These are phyloP conservation scores for Fusarium armeniacum DNA, from an alignment of 2,329 filamentous ascomycete genomes.

Conservation along the genomic window DNA sequence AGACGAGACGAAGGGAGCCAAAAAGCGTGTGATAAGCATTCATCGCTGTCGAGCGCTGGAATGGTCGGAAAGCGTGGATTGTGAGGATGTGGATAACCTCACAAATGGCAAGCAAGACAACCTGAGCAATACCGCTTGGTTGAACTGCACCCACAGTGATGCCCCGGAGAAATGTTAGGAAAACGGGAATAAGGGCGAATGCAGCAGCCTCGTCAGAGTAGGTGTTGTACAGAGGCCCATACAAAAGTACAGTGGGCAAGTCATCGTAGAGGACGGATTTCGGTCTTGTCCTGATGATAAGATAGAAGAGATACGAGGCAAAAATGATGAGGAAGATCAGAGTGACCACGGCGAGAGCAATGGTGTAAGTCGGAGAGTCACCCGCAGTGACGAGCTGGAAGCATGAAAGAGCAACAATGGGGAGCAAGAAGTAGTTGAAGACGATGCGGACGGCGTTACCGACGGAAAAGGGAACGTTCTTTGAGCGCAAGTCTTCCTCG, in stretches of 20 bases:
- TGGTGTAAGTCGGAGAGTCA: slow-evolving; percentile 76
- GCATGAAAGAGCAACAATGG: slow-evolving; percentile 86
- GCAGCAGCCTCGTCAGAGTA: slow-evolving; percentile 93
- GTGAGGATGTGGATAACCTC: slow-evolving; percentile 92
- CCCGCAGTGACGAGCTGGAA: slow-evolving; percentile 88
- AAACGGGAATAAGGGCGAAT: slow-evolving; percentile 88
- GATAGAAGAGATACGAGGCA: slow-evolving; percentile 81
- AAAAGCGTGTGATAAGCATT: slow-evolving; percentile 95
- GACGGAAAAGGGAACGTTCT: slow-evolving; percentile 89
- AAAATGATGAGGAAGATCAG: slow-evolving; percentile 80
- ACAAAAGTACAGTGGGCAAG: slow-evolving; percentile 87
- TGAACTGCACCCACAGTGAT: slow-evolving; percentile 94
- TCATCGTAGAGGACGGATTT: slow-evolving; percentile 94
- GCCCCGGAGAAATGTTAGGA: slow-evolving; percentile 87
- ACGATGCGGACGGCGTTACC: slow-evolving; percentile 87
- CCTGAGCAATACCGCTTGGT: slow-evolving; percentile 90
- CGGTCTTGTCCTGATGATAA: slow-evolving; percentile 85
- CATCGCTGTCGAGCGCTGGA: slow-evolving; percentile 94
- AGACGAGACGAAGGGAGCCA: slow-evolving; percentile 80
- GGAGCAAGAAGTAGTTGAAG: slow-evolving; percentile 92
- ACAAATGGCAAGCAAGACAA: slow-evolving; percentile 92
- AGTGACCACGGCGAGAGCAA: slow-evolving; percentile 81
- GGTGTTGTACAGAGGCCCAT: slow-evolving; percentile 96
- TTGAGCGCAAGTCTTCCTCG: slow-evolving; percentile 89
- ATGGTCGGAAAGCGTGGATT: slow-evolving; percentile 89